A percentile compares a stretch with the other conserved stretches of the same genome.
Conservation (phyloP, 306 rosid species). For the Ormosia emarginata region DNA sequence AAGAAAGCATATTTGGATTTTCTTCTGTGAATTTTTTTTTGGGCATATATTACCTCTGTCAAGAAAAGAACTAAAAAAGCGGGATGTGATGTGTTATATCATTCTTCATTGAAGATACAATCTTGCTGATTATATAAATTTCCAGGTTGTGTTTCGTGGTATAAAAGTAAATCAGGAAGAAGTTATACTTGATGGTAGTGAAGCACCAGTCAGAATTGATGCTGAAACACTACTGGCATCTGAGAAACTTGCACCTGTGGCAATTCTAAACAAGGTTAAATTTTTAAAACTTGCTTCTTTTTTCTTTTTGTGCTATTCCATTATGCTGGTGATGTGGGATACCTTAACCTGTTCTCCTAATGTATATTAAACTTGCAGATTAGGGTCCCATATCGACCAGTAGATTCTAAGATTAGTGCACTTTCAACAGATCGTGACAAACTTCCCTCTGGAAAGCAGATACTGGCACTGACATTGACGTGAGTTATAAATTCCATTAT, state of each 20-base stretch:
- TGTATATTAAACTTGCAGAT: conserved; percentile 50
- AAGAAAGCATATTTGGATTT: not conserved
- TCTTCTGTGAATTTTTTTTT: not conserved
- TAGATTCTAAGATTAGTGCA: conserved; percentile 70
- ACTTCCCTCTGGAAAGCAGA: conserved; percentile 90
- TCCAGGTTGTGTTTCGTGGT: conserved; percentile 81
- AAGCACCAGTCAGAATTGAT: conserved; percentile 82
- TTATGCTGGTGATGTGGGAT: conserved; percentile 10
- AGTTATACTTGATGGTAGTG: conserved; percentile 89
- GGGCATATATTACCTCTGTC: not conserved
- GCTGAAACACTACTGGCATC: conserved; percentile 75
- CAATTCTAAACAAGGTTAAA: conserved; percentile 80
- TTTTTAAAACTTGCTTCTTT: not conserved
- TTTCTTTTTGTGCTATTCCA: conserved; percentile 11
- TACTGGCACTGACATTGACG: conserved; percentile 81
- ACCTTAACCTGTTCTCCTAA: conserved; percentile 8
- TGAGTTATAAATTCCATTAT: conserved; percentile 39
- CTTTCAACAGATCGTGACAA: conserved; percentile 81
- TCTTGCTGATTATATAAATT: conserved; percentile 24
- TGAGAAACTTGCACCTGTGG: conserved; percentile 85
- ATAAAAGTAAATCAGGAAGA: conserved; percentile 64
- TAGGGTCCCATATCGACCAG: conserved; percentile 77
- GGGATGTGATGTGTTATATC: conserved; percentile 2
- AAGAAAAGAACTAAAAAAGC: not conserved
- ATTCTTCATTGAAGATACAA: conserved; percentile 16